Percentiles rank a stretch among this genome's conserved stretches.
phyloP scores from a whole-genome alignment of 2,329 filamentous ascomycete genomes.

The Penicillium occitanis region DNA sequence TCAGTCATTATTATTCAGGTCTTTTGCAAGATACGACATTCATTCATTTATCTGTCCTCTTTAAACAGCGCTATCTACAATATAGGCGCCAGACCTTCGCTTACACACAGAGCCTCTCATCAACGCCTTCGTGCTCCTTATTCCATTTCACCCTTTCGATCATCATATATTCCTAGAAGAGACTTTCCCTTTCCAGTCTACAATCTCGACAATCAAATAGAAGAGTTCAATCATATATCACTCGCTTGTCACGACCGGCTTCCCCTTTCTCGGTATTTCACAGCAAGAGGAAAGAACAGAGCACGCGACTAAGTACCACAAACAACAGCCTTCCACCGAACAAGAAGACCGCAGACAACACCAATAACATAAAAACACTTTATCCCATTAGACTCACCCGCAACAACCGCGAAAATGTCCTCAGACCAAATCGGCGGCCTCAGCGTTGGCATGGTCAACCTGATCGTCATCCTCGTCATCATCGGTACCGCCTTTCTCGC shows the following conservation, averaged over 20 bases:
- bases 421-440: conserved; percentile 10
- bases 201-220: background rate
- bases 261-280: background rate
- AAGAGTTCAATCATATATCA: background rate
- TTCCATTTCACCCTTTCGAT: background rate
- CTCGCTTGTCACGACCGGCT: background rate
- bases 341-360: background rate
- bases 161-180: background rate
- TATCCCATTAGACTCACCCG: background rate
- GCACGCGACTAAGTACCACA: background rate
- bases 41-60: background rate
- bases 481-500: conserved; percentile 14
- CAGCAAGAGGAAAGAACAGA: background rate
- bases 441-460: conserved; percentile 19
- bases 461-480: conserved; percentile 19
- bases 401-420: conserved; percentile 12
- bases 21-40: background rate
- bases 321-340: background rate
- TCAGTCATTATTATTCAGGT: background rate
- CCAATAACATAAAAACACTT: background rate
- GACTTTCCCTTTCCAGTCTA: background rate
- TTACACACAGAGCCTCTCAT: background rate
- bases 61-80: background rate
- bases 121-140: background rate
- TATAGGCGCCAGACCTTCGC: background rate